Base-by-base conservation (phyloP, 2,329 filamentous ascomycete genomes). In the Byssothecium circinans region DNA sequence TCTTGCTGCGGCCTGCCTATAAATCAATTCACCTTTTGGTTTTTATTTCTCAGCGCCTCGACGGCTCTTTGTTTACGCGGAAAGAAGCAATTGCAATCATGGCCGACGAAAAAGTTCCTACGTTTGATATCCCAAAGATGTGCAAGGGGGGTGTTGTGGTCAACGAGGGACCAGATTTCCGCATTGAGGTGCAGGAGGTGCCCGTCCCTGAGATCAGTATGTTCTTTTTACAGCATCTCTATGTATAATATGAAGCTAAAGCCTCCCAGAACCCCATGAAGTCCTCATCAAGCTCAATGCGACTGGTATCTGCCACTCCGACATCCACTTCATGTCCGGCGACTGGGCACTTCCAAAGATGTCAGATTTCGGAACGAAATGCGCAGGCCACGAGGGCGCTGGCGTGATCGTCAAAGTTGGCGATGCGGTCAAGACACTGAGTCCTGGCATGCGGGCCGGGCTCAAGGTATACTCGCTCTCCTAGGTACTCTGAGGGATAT, bases 331-430 rank as follows among this genome's bases (percentile, higher is more conserved):
- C 64, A 81, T 82, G 78, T 52, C 78, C 39, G 75, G 76, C 45
- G 81, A 84, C 58, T 75, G 79, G 67, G 75, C 72, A 0, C 44
- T 65, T 6, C 68, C 67, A 1, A 65, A 65, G 33, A 72, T 72
- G 68, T 67, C 63, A 6, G 52, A 55, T 0, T 69, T 77, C 30
- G 73, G 74, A 5, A 71, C 72, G 1, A 70, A 71, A 17, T 80
- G 75, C 12, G 71, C 78, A 0, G 79, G 78, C 3, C 81, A 83
- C 61, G 79, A 82, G 62, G 81, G 81, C 20, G 79, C 80, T 2
- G 81, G 81, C 4, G 72, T 82, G 0, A 79, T 84, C 7, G 81
- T 83, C 23, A 78, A 81, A 43, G 61, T 82, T 3, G 81, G 81
- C 11, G 62, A 72, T 11, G 75, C 77, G 23, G 80, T 83, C 15